A percentile compares a stretch with the other conserved stretches of the same genome.
phyloP scores from a whole-genome alignment of 371 early-diverging fungal species.

The Funneliformis caledonium region DNA sequence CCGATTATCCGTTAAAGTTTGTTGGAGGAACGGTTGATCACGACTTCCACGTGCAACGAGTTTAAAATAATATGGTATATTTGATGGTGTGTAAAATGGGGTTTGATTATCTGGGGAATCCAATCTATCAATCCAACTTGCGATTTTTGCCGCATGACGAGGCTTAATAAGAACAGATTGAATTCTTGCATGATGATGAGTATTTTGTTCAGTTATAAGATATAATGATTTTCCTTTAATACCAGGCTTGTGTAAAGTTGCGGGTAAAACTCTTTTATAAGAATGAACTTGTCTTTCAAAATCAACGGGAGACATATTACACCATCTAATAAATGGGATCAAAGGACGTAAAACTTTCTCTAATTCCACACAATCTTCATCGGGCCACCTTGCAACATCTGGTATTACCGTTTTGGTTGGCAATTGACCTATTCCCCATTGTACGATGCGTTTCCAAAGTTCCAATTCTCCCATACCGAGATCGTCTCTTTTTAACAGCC shows the following conservation, averaged over 20 bases:
- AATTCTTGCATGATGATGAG: not conserved
- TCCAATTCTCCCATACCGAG: conserved; percentile 23
- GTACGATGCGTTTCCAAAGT: conserved; percentile 15
- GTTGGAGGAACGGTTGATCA: conserved; percentile 14
- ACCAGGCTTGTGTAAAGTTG: not conserved
- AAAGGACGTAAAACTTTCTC: conserved; percentile 7
- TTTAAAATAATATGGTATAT: conserved; percentile 29
- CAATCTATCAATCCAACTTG: conserved; percentile 31
- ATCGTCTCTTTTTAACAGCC: conserved; percentile 27
- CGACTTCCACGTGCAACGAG: conserved; percentile 10
- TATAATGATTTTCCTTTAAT: not conserved
- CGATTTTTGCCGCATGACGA: conserved; percentile 17
- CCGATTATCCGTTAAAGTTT: not conserved
- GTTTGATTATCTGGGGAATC: not conserved
- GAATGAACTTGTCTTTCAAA: conserved; percentile 11
- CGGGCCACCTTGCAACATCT: conserved; percentile 21
- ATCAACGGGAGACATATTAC: conserved; percentile 4
- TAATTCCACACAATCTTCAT: conserved; percentile 13
- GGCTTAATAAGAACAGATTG: conserved; percentile 16
- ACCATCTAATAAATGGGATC: conserved; percentile 23
- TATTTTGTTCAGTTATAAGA: not conserved
- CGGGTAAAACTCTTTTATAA: conserved; percentile 17
- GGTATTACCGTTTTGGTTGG: not conserved
- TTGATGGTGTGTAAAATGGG: not conserved
- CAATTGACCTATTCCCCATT: conserved; percentile 23